Conservation (phyloP, 805 yeast genomes). For the Lachancea sp. region DNA sequence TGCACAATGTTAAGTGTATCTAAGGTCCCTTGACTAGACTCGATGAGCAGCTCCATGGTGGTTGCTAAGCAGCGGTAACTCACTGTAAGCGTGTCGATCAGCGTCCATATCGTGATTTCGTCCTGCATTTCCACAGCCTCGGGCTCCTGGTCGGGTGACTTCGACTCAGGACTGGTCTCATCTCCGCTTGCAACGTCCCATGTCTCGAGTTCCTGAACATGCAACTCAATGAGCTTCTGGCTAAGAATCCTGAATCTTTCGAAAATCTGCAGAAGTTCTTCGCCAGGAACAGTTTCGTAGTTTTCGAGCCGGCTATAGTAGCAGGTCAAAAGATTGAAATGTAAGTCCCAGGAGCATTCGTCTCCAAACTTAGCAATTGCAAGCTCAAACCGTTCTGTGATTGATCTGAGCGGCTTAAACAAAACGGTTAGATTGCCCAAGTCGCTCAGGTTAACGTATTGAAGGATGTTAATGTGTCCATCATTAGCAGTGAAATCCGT, state of each 20-base stretch:
- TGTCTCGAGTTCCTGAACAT: conserved; percentile 17
- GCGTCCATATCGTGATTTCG: conserved; percentile 20
- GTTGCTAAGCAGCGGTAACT: conserved; percentile 18
- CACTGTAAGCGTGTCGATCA: conserved; percentile 19
- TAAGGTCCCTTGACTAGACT: conserved; percentile 4
- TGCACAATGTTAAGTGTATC: conserved; percentile 16
- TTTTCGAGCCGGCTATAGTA: conserved; percentile 19
- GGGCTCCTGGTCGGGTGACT: conserved; percentile 1
- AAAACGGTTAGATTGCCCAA: conserved; percentile 14
- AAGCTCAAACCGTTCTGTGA: conserved; percentile 20
- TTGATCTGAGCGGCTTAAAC: conserved; percentile 14
- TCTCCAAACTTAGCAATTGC: conserved; percentile 13
- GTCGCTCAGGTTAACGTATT: conserved; percentile 25
- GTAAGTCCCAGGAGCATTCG: conserved; percentile 29
- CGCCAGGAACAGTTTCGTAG: conserved; percentile 12
- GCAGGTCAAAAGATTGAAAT: conserved; percentile 27
- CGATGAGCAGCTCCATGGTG: conserved; percentile 19
- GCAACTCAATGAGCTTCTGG: conserved; percentile 14
- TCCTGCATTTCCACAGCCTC: conserved; percentile 26
- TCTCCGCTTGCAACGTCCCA: not conserved
- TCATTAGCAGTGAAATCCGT: conserved; percentile 26
- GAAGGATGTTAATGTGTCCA: conserved; percentile 27
- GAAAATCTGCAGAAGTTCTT: conserved; percentile 14
- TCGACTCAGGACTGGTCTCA: not conserved
- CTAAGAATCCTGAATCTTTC: conserved; percentile 16